Base-by-base conservation (phyloP, 2,329 filamentous ascomycete genomes). In the Cyanodermella asteris region DNA sequence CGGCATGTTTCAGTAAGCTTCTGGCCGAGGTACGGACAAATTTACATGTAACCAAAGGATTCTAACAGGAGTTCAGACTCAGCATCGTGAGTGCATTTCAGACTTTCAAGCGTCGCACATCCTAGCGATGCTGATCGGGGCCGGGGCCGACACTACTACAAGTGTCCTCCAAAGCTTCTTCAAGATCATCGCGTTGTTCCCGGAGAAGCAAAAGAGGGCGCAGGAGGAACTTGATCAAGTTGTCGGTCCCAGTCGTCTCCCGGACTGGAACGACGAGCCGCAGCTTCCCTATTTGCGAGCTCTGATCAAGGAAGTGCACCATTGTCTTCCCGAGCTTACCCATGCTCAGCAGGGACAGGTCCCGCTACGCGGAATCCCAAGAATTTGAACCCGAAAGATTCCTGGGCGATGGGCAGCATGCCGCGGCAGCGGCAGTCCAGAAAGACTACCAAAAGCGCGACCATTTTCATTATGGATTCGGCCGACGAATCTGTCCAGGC, bases 211-310 rank as follows among this genome's bases (percentile, higher is more conserved):
- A 18, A 16, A 18, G 10, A 29, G 20, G 12, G 27, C 30, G n/a
- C 24, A 30, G 4, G 30, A 18, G 16, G 45, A 49, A 31, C 33
- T 49, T 10, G 45, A 50, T 32, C 31, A 34, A 3, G 39, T 49
- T 5, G 40, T 45, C 24, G 46, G 44, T 13, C 31, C 33, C 18
- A 31, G 40, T 19, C 38, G 43, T 5, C 41, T 38, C 23, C 47
- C 42, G 10, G 36, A 32, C 3, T 48, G 40, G 34, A 37, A 41
- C 6, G 44, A 50, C 25, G 26, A 40, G 3, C 20, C 30, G 0
- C 35, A 34, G 2, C 36, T 53, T 2, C 49, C 48, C 0, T 52
- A 49, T 20, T 31, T 51, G n/a, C 25, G 45, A 9, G 46, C 46
- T 2, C 10, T 51, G 4, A 38, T 52, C n/a, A 47, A 49, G 20